phyloP scores from a whole-genome alignment of 495 filamentous ascomycete genomes.

The Thermochaetoides thermophila region DNA sequence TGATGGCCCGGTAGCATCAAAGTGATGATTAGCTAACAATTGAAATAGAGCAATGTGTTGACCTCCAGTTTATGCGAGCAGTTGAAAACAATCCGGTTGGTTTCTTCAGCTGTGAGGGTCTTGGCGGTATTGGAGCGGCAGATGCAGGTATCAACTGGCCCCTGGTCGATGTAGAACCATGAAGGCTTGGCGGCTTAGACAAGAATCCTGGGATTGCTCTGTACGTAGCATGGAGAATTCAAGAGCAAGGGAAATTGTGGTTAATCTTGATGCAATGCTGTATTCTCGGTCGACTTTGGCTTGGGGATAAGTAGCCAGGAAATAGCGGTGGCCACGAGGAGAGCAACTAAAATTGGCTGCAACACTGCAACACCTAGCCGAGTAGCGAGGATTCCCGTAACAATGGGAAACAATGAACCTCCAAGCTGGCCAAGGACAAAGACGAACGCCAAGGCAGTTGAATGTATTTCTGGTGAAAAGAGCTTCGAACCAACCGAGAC shows the following conservation, averaged over 20 bases:
- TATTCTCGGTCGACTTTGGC: too few relatives aligned
- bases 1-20: not conserved
- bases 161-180: slow-evolving; percentile 23
- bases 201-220: too few relatives aligned
- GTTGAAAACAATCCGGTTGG: slow-evolving; percentile 37
- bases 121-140: slow-evolving; percentile 32
- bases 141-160: slow-evolving; percentile 44
- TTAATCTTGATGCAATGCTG: too few relatives aligned
- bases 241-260: too few relatives aligned
- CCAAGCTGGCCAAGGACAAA: slow-evolving; percentile 37
- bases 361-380: slow-evolving; percentile 31
- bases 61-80: slow-evolving; percentile 37
- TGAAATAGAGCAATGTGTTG: slow-evolving; percentile 33
- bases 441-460: slow-evolving; percentile 27
- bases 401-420: slow-evolving; percentile 34
- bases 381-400: slow-evolving; percentile 34
- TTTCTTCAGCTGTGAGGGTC: slow-evolving; percentile 33
- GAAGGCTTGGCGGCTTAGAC: too few relatives aligned
- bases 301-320: slow-evolving; percentile 32
- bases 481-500: slow-evolving; percentile 25
- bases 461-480: slow-evolving; percentile 27
- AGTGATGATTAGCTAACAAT: slow-evolving; percentile 11
- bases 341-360: slow-evolving; percentile 34
- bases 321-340: slow-evolving; percentile 27
- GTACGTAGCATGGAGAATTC: too few relatives aligned